A percentile compares a stretch with the other conserved stretches of the same genome.
phyloP scores from a whole-genome alignment of 345 rosid species.

The Excoecaria cochinchinensis region DNA sequence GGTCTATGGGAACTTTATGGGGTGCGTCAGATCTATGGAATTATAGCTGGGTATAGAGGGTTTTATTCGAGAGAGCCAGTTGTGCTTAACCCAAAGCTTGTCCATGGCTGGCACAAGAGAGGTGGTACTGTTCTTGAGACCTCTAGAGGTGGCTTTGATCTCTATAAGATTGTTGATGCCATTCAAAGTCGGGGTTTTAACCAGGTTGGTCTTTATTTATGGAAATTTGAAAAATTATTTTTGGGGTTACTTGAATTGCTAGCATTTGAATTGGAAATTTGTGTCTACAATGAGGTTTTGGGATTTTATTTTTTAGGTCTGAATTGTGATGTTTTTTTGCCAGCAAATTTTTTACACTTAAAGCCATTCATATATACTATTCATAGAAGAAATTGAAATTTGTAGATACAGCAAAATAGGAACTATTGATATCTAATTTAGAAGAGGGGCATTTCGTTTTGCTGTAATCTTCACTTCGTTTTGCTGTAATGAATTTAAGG shows the following conservation, averaged over 20 bases:
- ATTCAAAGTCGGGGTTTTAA: conserved; percentile 52
- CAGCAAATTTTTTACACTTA: no score
- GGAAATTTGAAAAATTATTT: background rate
- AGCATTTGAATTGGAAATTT: background rate
- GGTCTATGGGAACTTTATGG: conserved; percentile 90
- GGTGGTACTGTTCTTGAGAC: conserved; percentile 87
- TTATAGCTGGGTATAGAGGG: conserved; percentile 82
- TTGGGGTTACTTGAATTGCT: no score
- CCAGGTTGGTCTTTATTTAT: conserved; percentile 44
- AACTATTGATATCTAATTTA: no score
- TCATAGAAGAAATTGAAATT: no score
- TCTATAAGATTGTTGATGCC: conserved; percentile 61
- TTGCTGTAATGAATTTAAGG: no score
- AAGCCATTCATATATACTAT: no score
- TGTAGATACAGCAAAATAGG: background rate
- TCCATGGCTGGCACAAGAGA: conserved; percentile 64
- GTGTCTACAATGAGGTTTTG: background rate
- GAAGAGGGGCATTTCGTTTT: background rate
- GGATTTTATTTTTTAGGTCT: no score
- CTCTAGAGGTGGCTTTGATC: conserved; percentile 81
- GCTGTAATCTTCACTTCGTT: no score
- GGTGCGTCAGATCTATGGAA: conserved; percentile 64
- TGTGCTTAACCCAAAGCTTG: conserved; percentile 59
- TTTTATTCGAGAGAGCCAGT: conserved; percentile 60
- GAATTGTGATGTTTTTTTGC: no score